Evolutionary conservation across 2,329 filamentous ascomycete genomes (phyloP).

Genomic region (Colletotrichum sp.): DNA sequence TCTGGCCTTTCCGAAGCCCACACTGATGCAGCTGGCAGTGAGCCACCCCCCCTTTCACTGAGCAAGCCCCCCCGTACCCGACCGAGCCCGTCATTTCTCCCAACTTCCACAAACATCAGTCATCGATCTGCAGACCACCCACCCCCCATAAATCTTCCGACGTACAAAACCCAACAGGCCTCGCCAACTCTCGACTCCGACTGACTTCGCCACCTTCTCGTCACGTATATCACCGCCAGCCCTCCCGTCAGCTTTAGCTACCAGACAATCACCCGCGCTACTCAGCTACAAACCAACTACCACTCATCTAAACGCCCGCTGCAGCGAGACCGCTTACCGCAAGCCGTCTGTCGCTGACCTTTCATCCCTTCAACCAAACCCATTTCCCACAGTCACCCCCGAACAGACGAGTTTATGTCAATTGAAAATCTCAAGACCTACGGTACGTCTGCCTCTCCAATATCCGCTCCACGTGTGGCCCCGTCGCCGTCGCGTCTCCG

Average conservation of each 20-base stretch:
- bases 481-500: neutral
- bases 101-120: constrained; percentile 16
- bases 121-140: constrained; percentile 14
- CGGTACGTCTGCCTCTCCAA: constrained; percentile 62
- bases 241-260: neutral
- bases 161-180: constrained; percentile 16
- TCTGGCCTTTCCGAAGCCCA: neutral
- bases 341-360: constrained; percentile 57
- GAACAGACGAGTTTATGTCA: constrained; percentile 92
- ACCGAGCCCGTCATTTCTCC: constrained; percentile 19
- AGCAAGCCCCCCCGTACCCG: neutral
- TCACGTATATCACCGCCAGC: constrained; percentile 6
- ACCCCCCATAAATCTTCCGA: constrained; percentile 21
- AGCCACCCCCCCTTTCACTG: neutral
- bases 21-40: neutral
- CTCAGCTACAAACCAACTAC: neutral
- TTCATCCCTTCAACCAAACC: constrained; percentile 45
- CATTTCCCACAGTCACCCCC: constrained; percentile 61
- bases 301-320: neutral
- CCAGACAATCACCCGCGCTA: neutral
- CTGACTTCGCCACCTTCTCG: constrained; percentile 21
- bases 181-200: neutral
- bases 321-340: constrained; percentile 51
- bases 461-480: neutral
- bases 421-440: constrained; percentile 98